Percentiles rank a stretch among this genome's conserved stretches.
These are phyloP conservation scores for Nicotiana sylvestris DNA, from an alignment of 257 asterid species.

Conservation along the genomic window DNA sequence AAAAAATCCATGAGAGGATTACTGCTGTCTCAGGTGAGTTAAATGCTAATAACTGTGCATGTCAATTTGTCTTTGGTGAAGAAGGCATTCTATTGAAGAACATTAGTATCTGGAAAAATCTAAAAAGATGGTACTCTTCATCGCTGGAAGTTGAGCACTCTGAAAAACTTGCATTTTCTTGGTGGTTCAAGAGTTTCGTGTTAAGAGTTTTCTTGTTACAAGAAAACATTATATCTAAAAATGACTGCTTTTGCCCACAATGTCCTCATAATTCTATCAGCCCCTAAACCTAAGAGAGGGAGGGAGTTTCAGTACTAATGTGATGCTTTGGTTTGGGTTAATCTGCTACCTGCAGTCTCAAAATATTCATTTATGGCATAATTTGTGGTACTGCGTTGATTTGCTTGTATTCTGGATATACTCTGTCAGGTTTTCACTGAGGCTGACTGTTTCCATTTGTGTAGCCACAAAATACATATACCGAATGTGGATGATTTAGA, in stretches of 20 bases:
- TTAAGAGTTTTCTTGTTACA: not conserved
- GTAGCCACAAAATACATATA: not conserved
- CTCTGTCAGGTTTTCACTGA: not conserved
- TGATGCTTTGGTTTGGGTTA: not conserved
- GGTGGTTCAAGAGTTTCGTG: not conserved
- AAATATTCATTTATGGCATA: not conserved
- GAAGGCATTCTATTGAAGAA: not conserved
- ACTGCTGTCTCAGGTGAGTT: conserved; percentile 57
- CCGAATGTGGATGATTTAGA: not conserved
- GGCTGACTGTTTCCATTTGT: not conserved
- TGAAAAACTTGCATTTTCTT: not conserved
- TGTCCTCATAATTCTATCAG: not conserved
- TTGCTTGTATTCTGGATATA: not conserved
- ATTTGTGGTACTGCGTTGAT: not conserved
- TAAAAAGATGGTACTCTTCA: not conserved
- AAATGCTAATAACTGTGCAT: not conserved
- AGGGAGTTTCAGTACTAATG: not conserved
- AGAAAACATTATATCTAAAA: not conserved
- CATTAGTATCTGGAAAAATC: not conserved
- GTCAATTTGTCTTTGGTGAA: not conserved
- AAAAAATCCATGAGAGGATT: conserved; percentile 85
- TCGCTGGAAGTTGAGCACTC: not conserved
- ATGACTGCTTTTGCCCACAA: not conserved
- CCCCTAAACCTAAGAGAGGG: not conserved
- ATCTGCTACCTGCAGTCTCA: not conserved